phyloP scores from a whole-genome alignment of 2,329 filamentous ascomycete genomes.

The Ophiostoma piceae region DNA sequence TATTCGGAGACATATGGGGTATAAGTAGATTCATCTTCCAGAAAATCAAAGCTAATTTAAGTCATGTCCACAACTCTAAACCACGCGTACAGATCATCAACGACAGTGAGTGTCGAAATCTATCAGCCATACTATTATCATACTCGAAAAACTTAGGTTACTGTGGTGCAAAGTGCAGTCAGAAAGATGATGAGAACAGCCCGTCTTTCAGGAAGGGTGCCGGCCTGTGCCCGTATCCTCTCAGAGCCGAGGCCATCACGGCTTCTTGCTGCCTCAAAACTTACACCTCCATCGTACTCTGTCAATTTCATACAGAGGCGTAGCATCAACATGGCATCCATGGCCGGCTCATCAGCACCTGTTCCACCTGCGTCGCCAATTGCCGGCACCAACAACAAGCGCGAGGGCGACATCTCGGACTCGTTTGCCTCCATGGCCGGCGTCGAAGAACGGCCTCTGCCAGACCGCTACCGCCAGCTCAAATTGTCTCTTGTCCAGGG shows the following conservation, averaged over 20 bases:
- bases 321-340: constrained; percentile 26
- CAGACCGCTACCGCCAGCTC: constrained; percentile 50
- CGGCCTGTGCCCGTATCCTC: background rate
- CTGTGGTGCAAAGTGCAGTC: background rate
- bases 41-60: background rate
- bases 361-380: background rate
- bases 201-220: background rate
- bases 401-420: constrained; percentile 58
- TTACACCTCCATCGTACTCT: background rate
- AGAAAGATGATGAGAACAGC: background rate
- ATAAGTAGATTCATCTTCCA: background rate
- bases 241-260: background rate
- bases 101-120: background rate
- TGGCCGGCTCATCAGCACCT: background rate
- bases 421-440: constrained; percentile 57
- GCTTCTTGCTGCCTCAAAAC: background rate
- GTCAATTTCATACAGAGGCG: background rate
- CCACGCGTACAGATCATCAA: background rate
- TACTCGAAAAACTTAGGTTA: too few relatives aligned
- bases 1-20: background rate
- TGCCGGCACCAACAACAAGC: constrained; percentile 35
- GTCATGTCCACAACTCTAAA: background rate
- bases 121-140: too few relatives aligned
- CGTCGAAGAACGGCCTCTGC: constrained; percentile 41
- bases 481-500: constrained; percentile 50